Conservation (phyloP, 2,329 filamentous ascomycete species). For the Truncatella angustata region DNA sequence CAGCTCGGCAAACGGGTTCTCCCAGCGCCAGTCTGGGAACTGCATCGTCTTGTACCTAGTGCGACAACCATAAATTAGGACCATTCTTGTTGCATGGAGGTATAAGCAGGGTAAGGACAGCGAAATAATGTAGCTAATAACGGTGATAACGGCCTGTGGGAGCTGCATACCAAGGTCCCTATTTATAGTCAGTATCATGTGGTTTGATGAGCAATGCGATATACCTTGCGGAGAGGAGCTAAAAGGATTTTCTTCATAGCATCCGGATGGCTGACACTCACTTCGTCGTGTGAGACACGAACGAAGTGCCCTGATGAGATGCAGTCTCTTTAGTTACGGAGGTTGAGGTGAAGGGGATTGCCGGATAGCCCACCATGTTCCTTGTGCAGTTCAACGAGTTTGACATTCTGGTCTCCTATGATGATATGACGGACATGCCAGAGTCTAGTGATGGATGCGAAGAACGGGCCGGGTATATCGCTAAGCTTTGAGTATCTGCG, state of each 20-base stretch:
- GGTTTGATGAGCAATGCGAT: no score
- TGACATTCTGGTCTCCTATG: constrained; percentile 35
- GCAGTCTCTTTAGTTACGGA: no score
- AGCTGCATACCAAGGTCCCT: constrained; percentile 1
- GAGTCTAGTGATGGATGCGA: constrained; percentile 36
- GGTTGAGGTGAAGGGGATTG: no score
- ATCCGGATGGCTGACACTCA: constrained; percentile 41
- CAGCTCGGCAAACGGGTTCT: constrained; percentile 10
- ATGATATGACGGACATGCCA: constrained; percentile 35
- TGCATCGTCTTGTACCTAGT: constrained; percentile 10
- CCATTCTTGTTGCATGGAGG: no score
- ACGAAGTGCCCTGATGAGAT: constrained; percentile 34
- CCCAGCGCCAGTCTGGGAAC: constrained; percentile 13
- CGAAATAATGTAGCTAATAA: no score
- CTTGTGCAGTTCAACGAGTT: constrained; percentile 34
- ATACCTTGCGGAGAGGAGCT: constrained; percentile 31
- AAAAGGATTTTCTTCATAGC: constrained; percentile 35
- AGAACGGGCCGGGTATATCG: constrained; percentile 35
- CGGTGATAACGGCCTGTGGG: no score
- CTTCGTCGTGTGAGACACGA: constrained; percentile 40
- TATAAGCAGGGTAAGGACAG: no score
- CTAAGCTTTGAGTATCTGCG: constrained; percentile 7
- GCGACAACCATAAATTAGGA: no score
- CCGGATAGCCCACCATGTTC: constrained; percentile 30
- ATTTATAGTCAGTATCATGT: background rate